These are phyloP conservation scores for Tolypocladium amazonense DNA, from an alignment of 2,329 filamentous ascomycete species.

Conservation along the genomic window DNA sequence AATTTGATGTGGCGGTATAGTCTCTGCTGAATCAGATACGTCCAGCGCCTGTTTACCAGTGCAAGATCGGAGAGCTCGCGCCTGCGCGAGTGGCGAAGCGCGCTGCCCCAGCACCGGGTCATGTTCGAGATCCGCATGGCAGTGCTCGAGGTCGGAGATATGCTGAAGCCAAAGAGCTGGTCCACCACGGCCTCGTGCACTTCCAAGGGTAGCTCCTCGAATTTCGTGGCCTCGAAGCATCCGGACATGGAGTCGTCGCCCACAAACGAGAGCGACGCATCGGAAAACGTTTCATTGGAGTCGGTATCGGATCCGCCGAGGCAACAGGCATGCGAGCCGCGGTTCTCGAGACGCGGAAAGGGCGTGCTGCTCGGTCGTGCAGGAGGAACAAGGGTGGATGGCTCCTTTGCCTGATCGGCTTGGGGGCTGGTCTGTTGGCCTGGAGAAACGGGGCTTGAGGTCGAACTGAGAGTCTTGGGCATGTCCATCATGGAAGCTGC, in stretches of 20 bases:
- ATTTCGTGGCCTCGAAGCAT: constrained; percentile 18
- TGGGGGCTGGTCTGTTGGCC: constrained; percentile 42
- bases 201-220: constrained; percentile 51
- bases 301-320: constrained; percentile 13
- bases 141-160: constrained; percentile 48
- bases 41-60: constrained; percentile 53
- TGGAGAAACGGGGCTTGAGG: constrained; percentile 45
- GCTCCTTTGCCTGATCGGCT: constrained; percentile 33
- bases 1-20: constrained; percentile 69
- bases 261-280: constrained; percentile 5
- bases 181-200: constrained; percentile 65
- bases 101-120: constrained; percentile 51
- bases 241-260: constrained; percentile 8
- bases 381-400: constrained; percentile 21
- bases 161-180: constrained; percentile 58
- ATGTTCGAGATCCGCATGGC: constrained; percentile 41
- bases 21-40: constrained; percentile 56
- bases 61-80: constrained; percentile 58
- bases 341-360: constrained; percentile 44
- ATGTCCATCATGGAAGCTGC: constrained; percentile 23
- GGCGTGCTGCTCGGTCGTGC: constrained; percentile 48
- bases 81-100: constrained; percentile 54
- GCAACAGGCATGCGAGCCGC: constrained; percentile 19
- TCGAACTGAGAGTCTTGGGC: constrained; percentile 23
- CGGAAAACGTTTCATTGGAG: constrained; percentile 4